phyloP scores from a whole-genome alignment of 768 basidiomycete species.

The Lyophyllum atratum region DNA sequence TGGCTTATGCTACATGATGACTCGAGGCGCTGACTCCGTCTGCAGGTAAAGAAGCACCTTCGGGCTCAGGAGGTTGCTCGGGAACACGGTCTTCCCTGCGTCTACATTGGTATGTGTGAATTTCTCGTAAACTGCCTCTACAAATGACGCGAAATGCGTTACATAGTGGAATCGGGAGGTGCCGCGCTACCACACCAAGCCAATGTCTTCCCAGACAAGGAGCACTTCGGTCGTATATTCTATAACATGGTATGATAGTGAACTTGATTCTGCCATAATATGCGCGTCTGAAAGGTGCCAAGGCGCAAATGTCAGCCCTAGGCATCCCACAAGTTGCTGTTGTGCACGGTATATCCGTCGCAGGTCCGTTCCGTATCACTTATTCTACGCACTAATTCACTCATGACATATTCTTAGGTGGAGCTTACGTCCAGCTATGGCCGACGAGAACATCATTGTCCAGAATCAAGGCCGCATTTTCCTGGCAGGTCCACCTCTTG shows the following conservation, averaged over 20 bases:
- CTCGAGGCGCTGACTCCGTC: background rate
- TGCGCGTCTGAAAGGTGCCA: conserved; percentile 7
- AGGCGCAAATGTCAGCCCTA: conserved; percentile 93
- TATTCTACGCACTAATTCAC: background rate
- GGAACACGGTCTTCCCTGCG: conserved; percentile 86
- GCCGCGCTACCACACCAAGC: conserved; percentile 93
- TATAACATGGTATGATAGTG: conserved; percentile 81
- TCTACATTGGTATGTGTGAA: conserved; percentile 77
- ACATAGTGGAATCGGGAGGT: conserved; percentile 87
- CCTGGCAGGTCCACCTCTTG: conserved; percentile 91
- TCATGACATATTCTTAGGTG: conserved; percentile 45
- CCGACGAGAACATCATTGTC: conserved; percentile 91
- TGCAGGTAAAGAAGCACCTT: conserved; percentile 90
- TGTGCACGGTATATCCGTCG: conserved; percentile 94
- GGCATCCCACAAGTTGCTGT: conserved; percentile 91
- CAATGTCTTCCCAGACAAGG: conserved; percentile 92
- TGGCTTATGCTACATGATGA: no score
- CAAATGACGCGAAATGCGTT: background rate
- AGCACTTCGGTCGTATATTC: conserved; percentile 96
- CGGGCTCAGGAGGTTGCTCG: conserved; percentile 94
- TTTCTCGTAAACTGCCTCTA: background rate
- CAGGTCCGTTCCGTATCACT: conserved; percentile 45
- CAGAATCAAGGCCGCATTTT: conserved; percentile 92
- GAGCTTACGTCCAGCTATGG: conserved; percentile 98
- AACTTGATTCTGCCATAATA: background rate